A percentile compares a stretch with the other conserved stretches of the same genome.
These are phyloP conservation scores for Suillus subaureus DNA, from an alignment of 768 basidiomycete species.

Conservation along the genomic window DNA sequence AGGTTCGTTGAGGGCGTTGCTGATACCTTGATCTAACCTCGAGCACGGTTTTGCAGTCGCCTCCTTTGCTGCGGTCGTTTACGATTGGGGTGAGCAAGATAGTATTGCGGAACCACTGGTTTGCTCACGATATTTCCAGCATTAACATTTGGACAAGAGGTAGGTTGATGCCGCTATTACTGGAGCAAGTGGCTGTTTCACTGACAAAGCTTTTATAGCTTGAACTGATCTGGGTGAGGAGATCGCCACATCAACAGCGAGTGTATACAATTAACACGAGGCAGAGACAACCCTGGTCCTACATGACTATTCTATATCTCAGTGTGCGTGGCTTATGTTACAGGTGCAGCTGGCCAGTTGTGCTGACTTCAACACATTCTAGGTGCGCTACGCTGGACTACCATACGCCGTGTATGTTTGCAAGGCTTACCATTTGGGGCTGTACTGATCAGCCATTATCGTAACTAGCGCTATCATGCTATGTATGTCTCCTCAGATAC, in stretches of 20 bases:
- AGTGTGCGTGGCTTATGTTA: not conserved
- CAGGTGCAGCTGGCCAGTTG: not conserved
- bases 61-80: not conserved
- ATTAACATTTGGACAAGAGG: not conserved
- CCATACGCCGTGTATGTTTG: not conserved
- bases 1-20: not conserved
- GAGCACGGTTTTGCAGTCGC: not conserved
- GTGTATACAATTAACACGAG: not conserved
- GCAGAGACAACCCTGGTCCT: not conserved
- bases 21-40: not conserved
- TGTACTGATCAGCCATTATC: not conserved
- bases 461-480: not conserved
- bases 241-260: no score
- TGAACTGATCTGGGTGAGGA: slow-evolving; percentile 4
- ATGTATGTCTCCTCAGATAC: not conserved
- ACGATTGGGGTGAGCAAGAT: not conserved
- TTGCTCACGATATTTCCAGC: not conserved
- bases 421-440: not conserved
- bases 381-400: slow-evolving; percentile 6
- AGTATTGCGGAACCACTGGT: not conserved
- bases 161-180: not conserved
- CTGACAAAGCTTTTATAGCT: not conserved
- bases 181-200: not conserved
- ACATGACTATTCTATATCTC: not conserved
- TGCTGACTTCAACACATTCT: not conserved